These are phyloP conservation scores for Dictyostelium discoideum DNA, from an alignment of 78 protist genomes.

Conservation along the genomic window DNA sequence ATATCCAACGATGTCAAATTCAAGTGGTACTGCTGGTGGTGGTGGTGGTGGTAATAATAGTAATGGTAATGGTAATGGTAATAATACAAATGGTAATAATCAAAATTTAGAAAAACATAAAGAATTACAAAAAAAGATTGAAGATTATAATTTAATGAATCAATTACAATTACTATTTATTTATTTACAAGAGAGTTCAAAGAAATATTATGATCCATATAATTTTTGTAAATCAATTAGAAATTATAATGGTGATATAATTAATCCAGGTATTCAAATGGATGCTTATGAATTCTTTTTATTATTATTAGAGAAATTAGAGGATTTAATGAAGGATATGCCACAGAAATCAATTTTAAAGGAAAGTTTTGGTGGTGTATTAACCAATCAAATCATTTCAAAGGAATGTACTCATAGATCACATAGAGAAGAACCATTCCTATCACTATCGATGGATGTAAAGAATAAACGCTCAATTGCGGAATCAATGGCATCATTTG, in stretches of 20 bases:
- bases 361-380: conserved; percentile 72
- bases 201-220: conserved; percentile 70
- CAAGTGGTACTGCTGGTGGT: background rate
- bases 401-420: conserved; percentile 82
- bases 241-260: conserved; percentile 80
- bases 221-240: conserved; percentile 59
- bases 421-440: conserved; percentile 88
- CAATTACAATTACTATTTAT: conserved; percentile 90
- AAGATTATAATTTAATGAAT: conserved; percentile 51
- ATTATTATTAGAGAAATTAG: conserved; percentile 89
- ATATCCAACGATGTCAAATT: background rate
- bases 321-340: conserved; percentile 41
- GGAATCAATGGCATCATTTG: conserved; percentile 84
- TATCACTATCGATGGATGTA: conserved; percentile 85
- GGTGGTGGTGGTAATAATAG: background rate
- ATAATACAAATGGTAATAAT: background rate
- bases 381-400: conserved; percentile 75
- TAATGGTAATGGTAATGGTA: background rate
- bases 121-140: conserved; percentile 5
- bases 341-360: conserved; percentile 12
- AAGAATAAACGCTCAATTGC: conserved; percentile 82
- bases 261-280: conserved; percentile 85
- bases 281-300: conserved; percentile 94
- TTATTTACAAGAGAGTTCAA: conserved; percentile 80
- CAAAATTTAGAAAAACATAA: background rate